phyloP scores from a whole-genome alignment of 352 stramenopile genomes.

The Pythium brachiatum region DNA sequence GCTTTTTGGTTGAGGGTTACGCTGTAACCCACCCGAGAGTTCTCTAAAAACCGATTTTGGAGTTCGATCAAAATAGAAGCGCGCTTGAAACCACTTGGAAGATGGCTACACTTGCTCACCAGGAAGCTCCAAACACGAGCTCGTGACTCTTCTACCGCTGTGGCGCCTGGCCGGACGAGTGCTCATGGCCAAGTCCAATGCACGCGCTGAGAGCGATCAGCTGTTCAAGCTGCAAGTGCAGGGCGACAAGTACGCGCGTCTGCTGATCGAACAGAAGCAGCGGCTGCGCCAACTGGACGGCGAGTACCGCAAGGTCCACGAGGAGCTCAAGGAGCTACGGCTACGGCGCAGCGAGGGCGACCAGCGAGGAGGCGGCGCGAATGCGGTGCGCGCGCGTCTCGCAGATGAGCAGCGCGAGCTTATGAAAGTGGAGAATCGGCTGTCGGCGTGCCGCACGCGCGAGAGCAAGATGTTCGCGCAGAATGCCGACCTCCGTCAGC shows the following conservation, averaged over 20 bases:
- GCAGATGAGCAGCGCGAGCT: slow-evolving; percentile 73
- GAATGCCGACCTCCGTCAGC: slow-evolving; percentile 50
- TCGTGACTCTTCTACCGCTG: too few species aligned
- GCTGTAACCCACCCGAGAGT: not conserved
- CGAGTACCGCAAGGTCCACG: slow-evolving; percentile 62
- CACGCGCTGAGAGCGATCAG: slow-evolving; percentile 67
- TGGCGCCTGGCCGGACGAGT: too few species aligned
- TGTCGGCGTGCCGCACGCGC: slow-evolving; percentile 65
- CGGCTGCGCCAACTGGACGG: slow-evolving; percentile 63
- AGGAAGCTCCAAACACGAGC: too few species aligned
- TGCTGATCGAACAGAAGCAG: slow-evolving; percentile 71
- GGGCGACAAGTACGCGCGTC: slow-evolving; percentile 72
- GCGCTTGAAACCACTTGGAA: not conserved
- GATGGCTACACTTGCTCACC: slow-evolving; percentile 22
- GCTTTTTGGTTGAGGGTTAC: not conserved
- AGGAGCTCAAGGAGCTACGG: slow-evolving; percentile 67
- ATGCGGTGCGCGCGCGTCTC: slow-evolving; percentile 67
- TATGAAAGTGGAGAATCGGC: slow-evolving; percentile 76
- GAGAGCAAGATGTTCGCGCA: slow-evolving; percentile 73
- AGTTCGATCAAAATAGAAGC: not conserved
- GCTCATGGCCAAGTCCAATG: slow-evolving; percentile 62
- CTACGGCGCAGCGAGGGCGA: slow-evolving; percentile 68
- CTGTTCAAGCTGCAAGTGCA: slow-evolving; percentile 83
- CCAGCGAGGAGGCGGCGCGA: slow-evolving; percentile 62
- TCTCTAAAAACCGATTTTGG: not conserved